These are phyloP conservation scores for Colletotrichum navitas DNA, from an alignment of 2,329 filamentous ascomycete genomes.

Conservation along the genomic window DNA sequence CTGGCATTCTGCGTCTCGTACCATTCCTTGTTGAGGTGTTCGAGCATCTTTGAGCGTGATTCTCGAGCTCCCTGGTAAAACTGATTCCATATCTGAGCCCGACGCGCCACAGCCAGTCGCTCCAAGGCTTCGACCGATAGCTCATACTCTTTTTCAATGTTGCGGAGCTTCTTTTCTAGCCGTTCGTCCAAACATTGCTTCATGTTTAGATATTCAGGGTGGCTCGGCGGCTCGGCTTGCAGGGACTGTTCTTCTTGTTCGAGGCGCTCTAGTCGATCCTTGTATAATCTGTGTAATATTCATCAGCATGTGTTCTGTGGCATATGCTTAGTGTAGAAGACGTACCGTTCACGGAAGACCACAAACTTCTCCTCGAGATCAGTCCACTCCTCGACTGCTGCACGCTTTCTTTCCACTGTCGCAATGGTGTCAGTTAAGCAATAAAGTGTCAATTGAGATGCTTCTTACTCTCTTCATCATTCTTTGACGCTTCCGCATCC, in stretches of 20 bases:
- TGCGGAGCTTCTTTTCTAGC: conserved; percentile 81
- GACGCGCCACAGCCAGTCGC: conserved; percentile 81
- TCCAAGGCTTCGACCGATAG: conserved; percentile 81
- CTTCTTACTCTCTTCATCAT: conserved; percentile 74
- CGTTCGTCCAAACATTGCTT: conserved; percentile 87
- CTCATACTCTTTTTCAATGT: conserved; percentile 79
- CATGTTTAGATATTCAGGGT: conserved; percentile 92
- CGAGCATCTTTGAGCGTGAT: conserved; percentile 82
- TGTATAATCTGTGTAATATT: conserved; percentile 75
- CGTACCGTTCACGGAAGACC: conserved; percentile 82
- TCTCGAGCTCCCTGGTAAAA: conserved; percentile 91
- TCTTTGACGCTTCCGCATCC: conserved; percentile 70
- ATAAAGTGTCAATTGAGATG: background rate
- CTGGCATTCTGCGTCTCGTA: conserved; percentile 94
- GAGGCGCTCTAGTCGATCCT: conserved; percentile 86
- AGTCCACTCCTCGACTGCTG: conserved; percentile 82
- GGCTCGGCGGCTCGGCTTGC: conserved; percentile 73
- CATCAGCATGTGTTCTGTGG: conserved; percentile 34
- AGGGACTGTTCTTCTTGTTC: conserved; percentile 77
- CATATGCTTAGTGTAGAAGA: conserved; percentile 29
- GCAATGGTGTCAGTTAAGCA: conserved; percentile 29
- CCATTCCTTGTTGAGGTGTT: conserved; percentile 87
- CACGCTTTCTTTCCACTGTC: conserved; percentile 81
- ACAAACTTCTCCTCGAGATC: conserved; percentile 91
- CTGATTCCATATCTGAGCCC: conserved; percentile 88